Evolutionary conservation across 306 rosid genomes (phyloP).

Genomic region (Ormosia emarginata): DNA sequence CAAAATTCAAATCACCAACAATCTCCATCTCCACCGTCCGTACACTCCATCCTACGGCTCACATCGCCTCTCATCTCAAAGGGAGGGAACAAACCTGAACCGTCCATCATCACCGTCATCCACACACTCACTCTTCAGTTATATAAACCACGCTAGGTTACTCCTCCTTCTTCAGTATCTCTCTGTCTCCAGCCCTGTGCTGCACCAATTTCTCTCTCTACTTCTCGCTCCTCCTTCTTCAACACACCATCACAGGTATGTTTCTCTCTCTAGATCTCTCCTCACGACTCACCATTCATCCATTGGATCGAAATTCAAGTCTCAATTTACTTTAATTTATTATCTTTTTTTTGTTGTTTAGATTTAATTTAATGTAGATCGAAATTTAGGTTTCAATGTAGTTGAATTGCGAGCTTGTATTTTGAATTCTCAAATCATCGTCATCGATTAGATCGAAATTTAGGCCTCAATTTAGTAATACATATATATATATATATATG

Average conservation of each 20-base stretch:
- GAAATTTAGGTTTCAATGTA: not conserved
- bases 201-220: not conserved
- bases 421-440: too few relatives aligned
- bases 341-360: not conserved
- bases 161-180: not conserved
- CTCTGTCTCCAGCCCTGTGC: not conserved
- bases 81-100: slow-evolving; percentile 38
- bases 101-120: slow-evolving; percentile 8
- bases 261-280: slow-evolving; percentile 6
- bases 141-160: slow-evolving; percentile 20
- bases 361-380: not conserved
- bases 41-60: slow-evolving; percentile 32
- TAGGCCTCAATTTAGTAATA: too few relatives aligned
- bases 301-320: too few relatives aligned
- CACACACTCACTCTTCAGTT: not conserved
- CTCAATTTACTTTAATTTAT: too few relatives aligned
- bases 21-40: slow-evolving; percentile 34
- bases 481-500: too few relatives aligned
- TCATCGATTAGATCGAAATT: too few relatives aligned
- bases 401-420: not conserved
- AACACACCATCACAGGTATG: slow-evolving; percentile 16
- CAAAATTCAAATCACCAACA: not conserved
- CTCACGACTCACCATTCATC: not conserved
- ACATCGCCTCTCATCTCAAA: not conserved
- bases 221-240: not conserved